Evolutionary conservation across 2,329 filamentous ascomycete species (phyloP).

Genomic region (Mycosphaerella sp.): DNA sequence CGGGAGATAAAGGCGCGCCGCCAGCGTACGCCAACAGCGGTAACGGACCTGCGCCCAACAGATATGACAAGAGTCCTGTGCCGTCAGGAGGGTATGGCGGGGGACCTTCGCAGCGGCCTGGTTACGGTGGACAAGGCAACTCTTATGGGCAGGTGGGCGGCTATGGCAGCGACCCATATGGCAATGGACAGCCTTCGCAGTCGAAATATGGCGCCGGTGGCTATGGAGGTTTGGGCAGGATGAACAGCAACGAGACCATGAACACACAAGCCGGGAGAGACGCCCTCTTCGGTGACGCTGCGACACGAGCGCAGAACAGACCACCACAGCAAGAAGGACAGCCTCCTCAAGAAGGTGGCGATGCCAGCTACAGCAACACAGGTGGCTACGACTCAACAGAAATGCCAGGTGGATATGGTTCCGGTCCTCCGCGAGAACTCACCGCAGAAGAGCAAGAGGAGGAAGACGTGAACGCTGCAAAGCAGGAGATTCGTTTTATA

Average conservation of each 20-base stretch:
- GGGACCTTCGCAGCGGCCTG: constrained; percentile 20
- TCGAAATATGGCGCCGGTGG: constrained; percentile 44
- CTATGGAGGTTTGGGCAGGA: constrained; percentile 51
- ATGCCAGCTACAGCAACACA: constrained; percentile 31
- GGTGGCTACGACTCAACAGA: constrained; percentile 29
- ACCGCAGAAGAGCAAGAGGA: constrained; percentile 76
- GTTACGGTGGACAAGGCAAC: constrained; percentile 26
- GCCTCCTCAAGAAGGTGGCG: constrained; percentile 14
- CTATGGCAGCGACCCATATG: constrained; percentile 51
- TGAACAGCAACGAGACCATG: constrained; percentile 46
- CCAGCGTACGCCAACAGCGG: constrained; percentile 32
- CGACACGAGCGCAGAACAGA: constrained; percentile 46
- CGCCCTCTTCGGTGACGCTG: constrained; percentile 58
- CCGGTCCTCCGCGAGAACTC: constrained; percentile 65
- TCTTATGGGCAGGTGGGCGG: constrained; percentile 41
- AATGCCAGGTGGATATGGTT: constrained; percentile 38
- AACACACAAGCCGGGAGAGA: constrained; percentile 53
- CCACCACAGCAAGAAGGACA: constrained; percentile 35
- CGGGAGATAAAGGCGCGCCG: constrained; percentile 27
- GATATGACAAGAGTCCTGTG: constrained; percentile 42
- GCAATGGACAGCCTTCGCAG: constrained; percentile 29
- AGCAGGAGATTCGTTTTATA: constrained; percentile 66
- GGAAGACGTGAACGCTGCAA: constrained; percentile 64
- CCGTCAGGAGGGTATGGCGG: constrained; percentile 42
- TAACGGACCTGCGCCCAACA: constrained; percentile 30